phyloP scores from a whole-genome alignment of 495 filamentous ascomycete genomes.

The Sabuloglossum arenarium region DNA sequence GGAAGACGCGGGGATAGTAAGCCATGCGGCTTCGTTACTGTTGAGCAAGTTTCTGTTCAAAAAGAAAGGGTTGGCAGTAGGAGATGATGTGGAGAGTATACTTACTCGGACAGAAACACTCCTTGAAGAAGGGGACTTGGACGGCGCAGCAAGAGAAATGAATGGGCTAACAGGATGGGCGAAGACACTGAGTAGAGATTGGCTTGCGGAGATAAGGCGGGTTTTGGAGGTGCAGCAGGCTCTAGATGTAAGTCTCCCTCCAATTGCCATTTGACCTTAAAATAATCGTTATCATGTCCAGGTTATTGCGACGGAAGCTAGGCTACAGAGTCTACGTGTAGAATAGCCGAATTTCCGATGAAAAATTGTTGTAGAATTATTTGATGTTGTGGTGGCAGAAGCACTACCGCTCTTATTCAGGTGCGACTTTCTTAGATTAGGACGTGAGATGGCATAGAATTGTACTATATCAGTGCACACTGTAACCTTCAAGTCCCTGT shows the following conservation, averaged over 20 bases:
- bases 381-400: neutral
- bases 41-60: constrained; percentile 86
- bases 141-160: constrained; percentile 85
- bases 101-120: constrained; percentile 69
- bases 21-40: constrained; percentile 70
- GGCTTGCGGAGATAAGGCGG: constrained; percentile 70
- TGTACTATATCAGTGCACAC: neutral
- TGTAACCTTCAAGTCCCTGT: neutral
- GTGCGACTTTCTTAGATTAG: neutral
- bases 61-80: constrained; percentile 68
- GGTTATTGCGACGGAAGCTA: constrained; percentile 23
- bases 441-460: neutral
- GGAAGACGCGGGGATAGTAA: constrained; percentile 81
- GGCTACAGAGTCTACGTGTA: constrained; percentile 22
- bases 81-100: constrained; percentile 88
- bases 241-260: constrained; percentile 49
- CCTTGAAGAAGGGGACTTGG: constrained; percentile 79
- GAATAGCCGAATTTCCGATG: constrained; percentile 9
- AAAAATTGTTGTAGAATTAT: neutral
- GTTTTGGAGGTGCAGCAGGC: constrained; percentile 91
- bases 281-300: constrained; percentile 2
- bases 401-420: neutral
- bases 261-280: neutral
- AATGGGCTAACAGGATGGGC: constrained; percentile 83
- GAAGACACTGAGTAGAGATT: constrained; percentile 79